Conservation (phyloP, 1,139 yeast species). For the Suhomyces anneliseae region DNA sequence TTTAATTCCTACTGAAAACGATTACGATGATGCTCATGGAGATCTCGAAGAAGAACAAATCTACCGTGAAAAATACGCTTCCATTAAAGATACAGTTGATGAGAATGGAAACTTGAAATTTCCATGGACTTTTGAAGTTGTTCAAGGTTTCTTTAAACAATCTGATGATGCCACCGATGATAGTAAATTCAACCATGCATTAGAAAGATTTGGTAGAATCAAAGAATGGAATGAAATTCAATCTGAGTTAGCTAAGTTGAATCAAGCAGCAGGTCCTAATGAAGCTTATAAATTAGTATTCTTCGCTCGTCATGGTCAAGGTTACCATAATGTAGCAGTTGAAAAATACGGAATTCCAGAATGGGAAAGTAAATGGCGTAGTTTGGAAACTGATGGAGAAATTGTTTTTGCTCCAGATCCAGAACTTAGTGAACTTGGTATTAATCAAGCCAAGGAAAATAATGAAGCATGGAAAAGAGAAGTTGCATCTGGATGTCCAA, state of each 20-base stretch:
- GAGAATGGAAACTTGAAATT: slow-evolving; percentile 9
- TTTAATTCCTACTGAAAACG: slow-evolving; percentile 21
- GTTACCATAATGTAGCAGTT: slow-evolving; percentile 45
- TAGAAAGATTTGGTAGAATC: slow-evolving; percentile 39
- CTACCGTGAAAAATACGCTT: slow-evolving; percentile 12
- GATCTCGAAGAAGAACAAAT: slow-evolving; percentile 15
- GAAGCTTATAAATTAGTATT: slow-evolving; percentile 39
- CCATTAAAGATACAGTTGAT: slow-evolving; percentile 7
- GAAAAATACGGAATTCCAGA: slow-evolving; percentile 40
- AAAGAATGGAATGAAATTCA: slow-evolving; percentile 35
- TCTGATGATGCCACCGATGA: slow-evolving; percentile 38
- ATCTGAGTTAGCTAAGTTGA: slow-evolving; percentile 28
- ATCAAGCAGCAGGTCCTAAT: slow-evolving; percentile 23
- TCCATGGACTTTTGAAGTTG: slow-evolving; percentile 40
- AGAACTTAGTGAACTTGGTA: slow-evolving; percentile 40
- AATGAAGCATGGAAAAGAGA: slow-evolving; percentile 21
- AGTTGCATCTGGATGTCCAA: slow-evolving; percentile 19
- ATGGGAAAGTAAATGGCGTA: slow-evolving; percentile 46
- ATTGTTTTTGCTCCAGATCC: slow-evolving; percentile 52
- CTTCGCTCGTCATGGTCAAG: slow-evolving; percentile 49
- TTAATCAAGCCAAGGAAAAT: slow-evolving; percentile 34
- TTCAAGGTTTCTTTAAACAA: slow-evolving; percentile 40
- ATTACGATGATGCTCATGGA: slow-evolving; percentile 25
- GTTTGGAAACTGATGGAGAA: slow-evolving; percentile 42
- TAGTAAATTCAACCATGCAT: slow-evolving; percentile 34